Conservation (phyloP, 306 rosid genomes). For the Notholithocarpus densiflorus region DNA sequence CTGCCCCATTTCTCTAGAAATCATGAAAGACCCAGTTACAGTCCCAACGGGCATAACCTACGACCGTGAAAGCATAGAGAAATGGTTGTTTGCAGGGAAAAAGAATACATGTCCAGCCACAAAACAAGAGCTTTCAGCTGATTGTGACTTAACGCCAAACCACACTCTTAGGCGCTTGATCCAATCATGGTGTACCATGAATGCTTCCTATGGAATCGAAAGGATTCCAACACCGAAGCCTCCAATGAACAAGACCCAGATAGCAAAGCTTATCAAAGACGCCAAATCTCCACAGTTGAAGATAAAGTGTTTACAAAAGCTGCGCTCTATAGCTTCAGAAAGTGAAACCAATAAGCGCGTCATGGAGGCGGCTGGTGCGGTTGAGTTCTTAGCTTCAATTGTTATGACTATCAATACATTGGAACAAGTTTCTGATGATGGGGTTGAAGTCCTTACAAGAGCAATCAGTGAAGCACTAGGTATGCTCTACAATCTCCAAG, state of each 20-base stretch:
- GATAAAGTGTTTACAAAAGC: slow-evolving; percentile 33
- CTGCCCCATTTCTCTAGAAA: slow-evolving; percentile 76
- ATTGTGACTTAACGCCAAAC: slow-evolving; percentile 64
- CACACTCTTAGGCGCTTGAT: slow-evolving; percentile 82
- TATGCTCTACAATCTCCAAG: slow-evolving; percentile 41
- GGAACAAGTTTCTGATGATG: slow-evolving; percentile 3
- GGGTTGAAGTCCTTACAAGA: background rate
- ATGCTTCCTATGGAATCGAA: slow-evolving; percentile 66
- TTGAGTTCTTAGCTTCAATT: slow-evolving; percentile 49
- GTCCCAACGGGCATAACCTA: slow-evolving; percentile 79
- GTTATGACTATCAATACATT: slow-evolving; percentile 7
- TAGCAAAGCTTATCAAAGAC: slow-evolving; percentile 43
- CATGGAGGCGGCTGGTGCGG: slow-evolving; percentile 60
- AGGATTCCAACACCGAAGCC: slow-evolving; percentile 84
- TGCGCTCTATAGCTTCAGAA: slow-evolving; percentile 59
- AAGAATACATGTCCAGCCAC: slow-evolving; percentile 69
- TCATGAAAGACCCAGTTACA: slow-evolving; percentile 88
- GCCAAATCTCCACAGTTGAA: slow-evolving; percentile 40
- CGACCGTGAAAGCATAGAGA: slow-evolving; percentile 76
- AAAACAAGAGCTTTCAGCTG: slow-evolving; percentile 43
- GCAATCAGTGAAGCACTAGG: slow-evolving; percentile 54
- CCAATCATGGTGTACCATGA: slow-evolving; percentile 84
- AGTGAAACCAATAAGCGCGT: slow-evolving; percentile 53
- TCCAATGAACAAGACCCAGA: slow-evolving; percentile 43
- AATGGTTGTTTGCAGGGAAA: slow-evolving; percentile 58